A percentile compares a stretch with the other conserved stretches of the same genome.
These are phyloP conservation scores for Neoboletus subvelutipes DNA, from an alignment of 768 basidiomycete species.

Conservation along the genomic window DNA sequence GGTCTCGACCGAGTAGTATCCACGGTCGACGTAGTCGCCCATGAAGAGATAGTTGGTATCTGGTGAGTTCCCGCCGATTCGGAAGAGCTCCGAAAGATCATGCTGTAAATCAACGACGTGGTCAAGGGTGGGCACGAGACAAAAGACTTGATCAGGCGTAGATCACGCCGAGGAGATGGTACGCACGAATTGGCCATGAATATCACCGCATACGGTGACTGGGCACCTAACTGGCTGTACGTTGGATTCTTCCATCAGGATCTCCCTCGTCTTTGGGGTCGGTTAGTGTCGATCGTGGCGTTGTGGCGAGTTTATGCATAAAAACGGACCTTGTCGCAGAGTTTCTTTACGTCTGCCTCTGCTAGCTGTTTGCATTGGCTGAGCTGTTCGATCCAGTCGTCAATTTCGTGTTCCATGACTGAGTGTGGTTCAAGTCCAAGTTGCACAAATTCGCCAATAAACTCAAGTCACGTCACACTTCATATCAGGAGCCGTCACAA, in stretches of 20 bases:
- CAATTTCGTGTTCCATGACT: constrained; percentile 71
- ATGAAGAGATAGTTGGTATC: constrained; percentile 99
- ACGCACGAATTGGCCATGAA: constrained; percentile 99
- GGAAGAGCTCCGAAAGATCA: constrained; percentile 97
- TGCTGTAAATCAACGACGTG: constrained; percentile 56
- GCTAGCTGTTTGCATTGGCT: constrained; percentile 96
- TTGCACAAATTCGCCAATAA: constrained; percentile 21
- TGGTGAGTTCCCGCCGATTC: constrained; percentile 97
- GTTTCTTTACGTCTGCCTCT: constrained; percentile 93
- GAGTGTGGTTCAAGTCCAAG: constrained; percentile 17
- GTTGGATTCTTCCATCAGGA: constrained; percentile 98
- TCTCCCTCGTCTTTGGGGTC: constrained; percentile 82
- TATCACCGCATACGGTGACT: constrained; percentile 99
- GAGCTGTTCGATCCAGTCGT: constrained; percentile 95
- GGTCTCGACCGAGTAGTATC: constrained; percentile 99
- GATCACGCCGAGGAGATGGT: constrained; percentile 20
- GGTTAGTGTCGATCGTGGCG: constrained; percentile 17
- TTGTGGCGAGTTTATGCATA: not conserved
- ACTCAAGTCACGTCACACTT: constrained; percentile 30
- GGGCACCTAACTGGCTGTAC: constrained; percentile 98
- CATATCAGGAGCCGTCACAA: constrained; percentile 28
- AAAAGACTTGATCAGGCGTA: constrained; percentile 22
- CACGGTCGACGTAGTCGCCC: constrained; percentile 99
- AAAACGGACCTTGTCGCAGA: constrained; percentile 90
- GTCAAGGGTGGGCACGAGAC: constrained; percentile 11